A percentile compares a stretch with the other conserved stretches of the same genome.
Conservation (phyloP, 2,329 filamentous ascomycete species). For the Graphilbum ipis-grandicollis region DNA sequence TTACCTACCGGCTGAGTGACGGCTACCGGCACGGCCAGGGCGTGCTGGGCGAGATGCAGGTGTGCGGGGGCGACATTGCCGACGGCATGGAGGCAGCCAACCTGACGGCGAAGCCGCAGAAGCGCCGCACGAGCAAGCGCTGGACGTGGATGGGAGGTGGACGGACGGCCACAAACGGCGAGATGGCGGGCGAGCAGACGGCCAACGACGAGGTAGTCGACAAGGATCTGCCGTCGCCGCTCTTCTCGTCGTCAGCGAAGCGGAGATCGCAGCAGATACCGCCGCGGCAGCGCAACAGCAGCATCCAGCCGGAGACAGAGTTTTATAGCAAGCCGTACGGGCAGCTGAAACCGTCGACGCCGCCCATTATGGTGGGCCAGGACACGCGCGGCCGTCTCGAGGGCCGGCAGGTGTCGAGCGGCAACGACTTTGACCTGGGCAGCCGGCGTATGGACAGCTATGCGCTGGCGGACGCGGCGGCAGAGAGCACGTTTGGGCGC, state of each 20-base stretch:
- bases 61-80: slow-evolving; percentile 16
- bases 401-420: slow-evolving; percentile 38
- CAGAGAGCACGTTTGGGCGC: slow-evolving; percentile 19
- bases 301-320: slow-evolving; percentile 28
- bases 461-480: slow-evolving; percentile 3
- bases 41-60: too few relatives aligned
- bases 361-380: slow-evolving; percentile 32
- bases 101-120: background rate
- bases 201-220: too few relatives aligned
- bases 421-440: slow-evolving; percentile 32
- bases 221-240: too few relatives aligned
- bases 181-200: too few relatives aligned
- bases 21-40: slow-evolving; percentile 26
- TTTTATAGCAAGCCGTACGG: slow-evolving; percentile 41
- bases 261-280: slow-evolving; percentile 3
- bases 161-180: background rate
- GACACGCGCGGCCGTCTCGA: slow-evolving; percentile 12
- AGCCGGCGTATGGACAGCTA: background rate
- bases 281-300: slow-evolving; percentile 17
- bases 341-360: slow-evolving; percentile 33
- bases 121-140: slow-evolving; percentile 3
- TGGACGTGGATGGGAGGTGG: slow-evolving; percentile 6
- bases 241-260: too few relatives aligned
- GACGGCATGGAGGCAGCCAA: too few relatives aligned
- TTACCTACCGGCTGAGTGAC: slow-evolving; percentile 19